phyloP scores from a whole-genome alignment of 2,329 filamentous ascomycete genomes.

The Hypoxylon sp. region DNA sequence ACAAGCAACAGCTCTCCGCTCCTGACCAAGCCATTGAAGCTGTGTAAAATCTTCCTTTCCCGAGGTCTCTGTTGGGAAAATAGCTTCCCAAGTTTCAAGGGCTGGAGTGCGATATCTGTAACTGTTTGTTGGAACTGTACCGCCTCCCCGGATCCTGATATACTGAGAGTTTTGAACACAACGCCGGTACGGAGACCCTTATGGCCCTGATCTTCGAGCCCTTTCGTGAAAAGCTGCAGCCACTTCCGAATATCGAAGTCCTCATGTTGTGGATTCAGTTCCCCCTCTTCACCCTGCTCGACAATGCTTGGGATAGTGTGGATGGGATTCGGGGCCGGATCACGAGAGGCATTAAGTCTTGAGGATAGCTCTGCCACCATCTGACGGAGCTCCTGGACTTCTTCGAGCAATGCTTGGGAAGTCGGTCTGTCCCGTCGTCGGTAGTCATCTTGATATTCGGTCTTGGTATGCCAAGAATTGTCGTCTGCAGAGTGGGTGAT shows the following conservation, averaged over 20 bases:
- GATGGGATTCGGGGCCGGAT: not conserved
- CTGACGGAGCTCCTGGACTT: constrained; percentile 21
- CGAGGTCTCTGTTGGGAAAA: constrained; percentile 4
- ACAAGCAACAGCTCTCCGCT: constrained; percentile 64
- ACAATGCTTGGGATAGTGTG: constrained; percentile 3
- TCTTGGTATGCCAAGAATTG: constrained; percentile 16
- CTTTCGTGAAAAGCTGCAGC: constrained; percentile 20
- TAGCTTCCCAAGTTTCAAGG: constrained; percentile 7
- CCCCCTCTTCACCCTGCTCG: not conserved
- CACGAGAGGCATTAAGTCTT: constrained; percentile 10
- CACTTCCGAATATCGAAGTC: constrained; percentile 18
- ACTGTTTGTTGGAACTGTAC: constrained; percentile 18
- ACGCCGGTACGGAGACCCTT: constrained; percentile 19
- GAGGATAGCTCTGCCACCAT: constrained; percentile 18
- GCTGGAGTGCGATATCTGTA: constrained; percentile 11
- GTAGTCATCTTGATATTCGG: constrained; percentile 16
- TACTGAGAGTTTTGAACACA: constrained; percentile 21
- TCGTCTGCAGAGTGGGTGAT: constrained; percentile 13
- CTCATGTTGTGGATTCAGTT: constrained; percentile 7
- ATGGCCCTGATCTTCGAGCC: constrained; percentile 17
- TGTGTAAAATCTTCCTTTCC: constrained; percentile 24
- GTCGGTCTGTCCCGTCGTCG: constrained; percentile 18
- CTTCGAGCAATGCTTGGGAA: constrained; percentile 18
- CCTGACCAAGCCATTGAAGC: constrained; percentile 19
- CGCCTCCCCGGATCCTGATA: constrained; percentile 19